Conservation (phyloP, 768 basidiomycete species). For the Favolaschia claudopus region DNA sequence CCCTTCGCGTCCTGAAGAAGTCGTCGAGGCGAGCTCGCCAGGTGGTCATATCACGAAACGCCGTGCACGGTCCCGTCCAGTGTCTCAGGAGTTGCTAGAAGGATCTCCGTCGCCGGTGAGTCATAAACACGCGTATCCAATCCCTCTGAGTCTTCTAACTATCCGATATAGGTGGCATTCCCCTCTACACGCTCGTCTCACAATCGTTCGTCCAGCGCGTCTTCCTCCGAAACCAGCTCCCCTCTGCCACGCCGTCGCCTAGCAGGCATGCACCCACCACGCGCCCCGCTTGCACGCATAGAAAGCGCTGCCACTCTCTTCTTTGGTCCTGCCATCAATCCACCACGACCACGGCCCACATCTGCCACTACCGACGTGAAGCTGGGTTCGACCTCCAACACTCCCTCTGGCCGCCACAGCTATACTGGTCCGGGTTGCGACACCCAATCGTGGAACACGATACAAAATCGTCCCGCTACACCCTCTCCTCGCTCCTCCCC, state of each 20-base stretch:
- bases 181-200: slow-evolving; percentile 51
- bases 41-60: slow-evolving; percentile 80
- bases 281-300: slow-evolving; percentile 55
- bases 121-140: slow-evolving; percentile 18
- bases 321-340: slow-evolving; percentile 65
- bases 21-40: slow-evolving; percentile 75
- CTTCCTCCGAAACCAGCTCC: slow-evolving; percentile 59
- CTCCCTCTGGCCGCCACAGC: slow-evolving; percentile 62
- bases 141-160: neutral
- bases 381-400: slow-evolving; percentile 29
- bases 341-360: slow-evolving; percentile 41
- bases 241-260: slow-evolving; percentile 64
- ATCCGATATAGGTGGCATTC: slow-evolving; percentile 38
- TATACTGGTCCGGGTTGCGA: slow-evolving; percentile 60
- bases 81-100: slow-evolving; percentile 71
- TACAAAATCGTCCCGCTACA: slow-evolving; percentile 46
- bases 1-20: slow-evolving; percentile 51
- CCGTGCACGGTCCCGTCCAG: slow-evolving; percentile 74
- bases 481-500: slow-evolving; percentile 64
- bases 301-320: slow-evolving; percentile 72
- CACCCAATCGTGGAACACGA: slow-evolving; percentile 47
- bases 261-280: slow-evolving; percentile 44
- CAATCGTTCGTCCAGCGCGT: slow-evolving; percentile 44
- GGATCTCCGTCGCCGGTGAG: slow-evolving; percentile 57
- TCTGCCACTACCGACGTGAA: slow-evolving; percentile 34